Evolutionary conservation across 2,329 filamentous ascomycete genomes (phyloP).

Genomic region (Aspergillus persii): DNA sequence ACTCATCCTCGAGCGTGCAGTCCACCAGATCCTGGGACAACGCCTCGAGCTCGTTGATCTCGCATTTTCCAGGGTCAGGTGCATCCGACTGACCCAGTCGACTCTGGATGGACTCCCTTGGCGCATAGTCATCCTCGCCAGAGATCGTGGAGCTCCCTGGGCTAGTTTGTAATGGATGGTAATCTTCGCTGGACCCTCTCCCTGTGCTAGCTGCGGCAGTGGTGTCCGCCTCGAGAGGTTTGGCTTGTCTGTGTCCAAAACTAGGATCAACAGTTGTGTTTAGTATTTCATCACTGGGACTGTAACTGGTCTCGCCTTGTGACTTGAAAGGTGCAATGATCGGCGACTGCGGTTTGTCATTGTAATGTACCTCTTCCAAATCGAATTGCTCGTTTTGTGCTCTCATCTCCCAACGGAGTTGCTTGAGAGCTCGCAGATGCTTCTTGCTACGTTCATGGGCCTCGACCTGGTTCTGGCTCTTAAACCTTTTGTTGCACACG

Average conservation of each 20-base stretch:
- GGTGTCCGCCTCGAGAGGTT: background rate
- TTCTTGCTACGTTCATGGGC: slow-evolving; percentile 97
- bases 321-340: background rate
- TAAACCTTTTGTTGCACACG: slow-evolving; percentile 66
- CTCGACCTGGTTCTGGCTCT: slow-evolving; percentile 89
- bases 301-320: background rate
- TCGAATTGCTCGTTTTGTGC: slow-evolving; percentile 64
- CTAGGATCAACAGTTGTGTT: background rate
- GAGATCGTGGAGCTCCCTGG: background rate
- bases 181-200: background rate
- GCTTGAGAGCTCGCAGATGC: slow-evolving; percentile 80
- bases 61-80: slow-evolving; percentile 8
- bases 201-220: background rate
- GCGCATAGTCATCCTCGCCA: slow-evolving; percentile 40
- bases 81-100: slow-evolving; percentile 32
- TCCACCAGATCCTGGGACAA: slow-evolving; percentile 19
- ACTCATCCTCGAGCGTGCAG: slow-evolving; percentile 19
- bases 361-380: slow-evolving; percentile 13
- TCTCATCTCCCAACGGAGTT: slow-evolving; percentile 77
- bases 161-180: background rate
- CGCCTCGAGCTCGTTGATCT: slow-evolving; percentile 6
- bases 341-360: background rate
- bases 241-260: background rate
- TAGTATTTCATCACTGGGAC: background rate
- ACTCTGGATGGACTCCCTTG: slow-evolving; percentile 41